Base-by-base conservation (phyloP, 106 monocot genomes). In the Apostasia ramifera region DNA sequence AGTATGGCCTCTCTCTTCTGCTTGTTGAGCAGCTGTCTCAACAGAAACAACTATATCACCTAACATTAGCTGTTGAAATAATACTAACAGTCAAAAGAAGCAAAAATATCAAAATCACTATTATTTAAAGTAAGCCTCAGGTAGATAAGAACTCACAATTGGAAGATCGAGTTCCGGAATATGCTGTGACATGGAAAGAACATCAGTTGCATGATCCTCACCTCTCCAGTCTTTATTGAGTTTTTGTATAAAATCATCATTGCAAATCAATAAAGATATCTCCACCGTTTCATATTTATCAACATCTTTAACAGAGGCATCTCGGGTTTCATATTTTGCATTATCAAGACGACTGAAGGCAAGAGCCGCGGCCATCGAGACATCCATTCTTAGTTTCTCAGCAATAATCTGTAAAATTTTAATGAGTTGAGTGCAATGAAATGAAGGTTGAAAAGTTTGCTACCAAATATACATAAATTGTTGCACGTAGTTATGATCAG, bases 151-250 rank as follows among this genome's bases (percentile, higher is more conserved):
- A 37, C 84, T 89, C 93, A 99, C 98, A 67, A 80, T 71, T 7
- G 98, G 93, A 71, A 93, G 50, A 76, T 99, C 78, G 48, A 99
- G 77, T 70, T 82, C 88, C 6, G 98, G 83, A 76, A 90, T 75
- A 73, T 93, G 87, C 66, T 93, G 87, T 45, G 93, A 88, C 90
- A 99, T 87, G 4, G 93, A 90, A 39, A 99, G 85, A 77, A 99
- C 85, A 78, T 93, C 93, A 15, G 90, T 83, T 67, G 88, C 75
- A 61, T 71, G 70, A 72, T 99, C 87, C 74, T 90, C 85, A 47
- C 81, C 98, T 86, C 93, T 99, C 83, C 87, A 90, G 15, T 99
- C 93, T 74, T 98, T 99, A 73, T 99, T 90, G 12, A 99, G 84
- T 14, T 79, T 84, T 73, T 67, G 76, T 39, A 99, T 93, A 46